Percentiles rank a stretch among this genome's conserved stretches.
Conservation (phyloP, 2,329 filamentous ascomycete species). For the Pseudovirgaria hyperparasitica region DNA sequence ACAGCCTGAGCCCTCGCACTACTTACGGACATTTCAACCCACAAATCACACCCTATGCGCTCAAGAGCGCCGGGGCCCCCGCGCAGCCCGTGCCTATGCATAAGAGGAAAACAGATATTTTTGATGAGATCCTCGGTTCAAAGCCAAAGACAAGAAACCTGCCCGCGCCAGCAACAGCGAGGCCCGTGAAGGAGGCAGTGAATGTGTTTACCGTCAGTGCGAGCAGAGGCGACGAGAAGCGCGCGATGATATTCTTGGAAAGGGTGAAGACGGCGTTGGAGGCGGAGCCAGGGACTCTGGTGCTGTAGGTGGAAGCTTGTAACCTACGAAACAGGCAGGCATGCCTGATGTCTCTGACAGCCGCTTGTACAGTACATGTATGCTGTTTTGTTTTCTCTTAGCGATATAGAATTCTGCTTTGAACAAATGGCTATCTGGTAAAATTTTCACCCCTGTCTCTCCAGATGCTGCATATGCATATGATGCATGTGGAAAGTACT, state of each 20-base stretch:
- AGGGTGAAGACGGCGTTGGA: slow-evolving; percentile 67
- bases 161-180: slow-evolving; percentile 13
- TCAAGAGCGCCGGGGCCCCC: no score
- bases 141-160: slow-evolving; percentile 14
- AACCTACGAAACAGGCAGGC: background rate
- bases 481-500: no score
- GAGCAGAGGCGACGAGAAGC: slow-evolving; percentile 65
- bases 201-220: slow-evolving; percentile 79
- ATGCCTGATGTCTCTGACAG: background rate
- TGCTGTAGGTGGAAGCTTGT: slow-evolving; percentile 18
- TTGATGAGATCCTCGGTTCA: slow-evolving; percentile 55
- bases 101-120: slow-evolving; percentile 55
- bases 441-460: no score
- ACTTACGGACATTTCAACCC: slow-evolving; percentile 54
- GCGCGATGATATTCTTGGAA: slow-evolving; percentile 72
- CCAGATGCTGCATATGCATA: no score
- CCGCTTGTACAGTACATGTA: background rate
- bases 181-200: slow-evolving; percentile 34
- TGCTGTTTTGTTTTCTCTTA: no score
- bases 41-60: slow-evolving; percentile 50
- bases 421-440: no score
- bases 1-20: slow-evolving; percentile 35
- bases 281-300: slow-evolving; percentile 23
- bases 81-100: slow-evolving; percentile 26
- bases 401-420: no score